Evolutionary conservation across 805 yeast genomes (phyloP).

Genomic region (Saccharomycopsis fibuligera): DNA sequence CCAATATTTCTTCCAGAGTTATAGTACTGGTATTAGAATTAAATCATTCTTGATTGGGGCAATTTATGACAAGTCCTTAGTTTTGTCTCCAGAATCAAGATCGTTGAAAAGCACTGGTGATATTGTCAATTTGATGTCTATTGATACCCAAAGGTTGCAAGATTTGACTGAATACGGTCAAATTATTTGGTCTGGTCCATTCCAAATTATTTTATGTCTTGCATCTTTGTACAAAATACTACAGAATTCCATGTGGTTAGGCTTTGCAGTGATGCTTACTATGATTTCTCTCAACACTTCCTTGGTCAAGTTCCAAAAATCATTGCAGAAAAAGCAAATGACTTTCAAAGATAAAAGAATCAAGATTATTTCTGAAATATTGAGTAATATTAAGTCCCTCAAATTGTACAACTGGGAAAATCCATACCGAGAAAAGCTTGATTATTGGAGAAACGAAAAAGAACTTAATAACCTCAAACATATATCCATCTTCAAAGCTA

Average conservation of each 20-base stretch:
- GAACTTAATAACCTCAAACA: constrained; percentile 71
- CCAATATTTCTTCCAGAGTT: constrained; percentile 70
- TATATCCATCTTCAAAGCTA: constrained; percentile 68
- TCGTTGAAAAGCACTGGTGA: constrained; percentile 80
- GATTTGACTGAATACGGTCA: constrained; percentile 75
- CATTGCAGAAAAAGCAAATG: constrained; percentile 81
- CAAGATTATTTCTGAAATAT: constrained; percentile 77
- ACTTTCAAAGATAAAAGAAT: constrained; percentile 86
- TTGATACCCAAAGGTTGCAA: constrained; percentile 84
- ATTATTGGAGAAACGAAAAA: constrained; percentile 78
- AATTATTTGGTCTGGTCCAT: constrained; percentile 88
- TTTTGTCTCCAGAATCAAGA: constrained; percentile 64
- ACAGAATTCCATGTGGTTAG: constrained; percentile 95
- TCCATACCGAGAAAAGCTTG: constrained; percentile 70
- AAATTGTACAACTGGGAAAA: constrained; percentile 95
- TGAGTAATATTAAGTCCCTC: constrained; percentile 86
- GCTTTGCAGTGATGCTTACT: constrained; percentile 69
- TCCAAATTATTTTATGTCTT: constrained; percentile 75
- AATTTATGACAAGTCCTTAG: constrained; percentile 62
- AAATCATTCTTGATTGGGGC: constrained; percentile 63
- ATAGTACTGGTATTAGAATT: constrained; percentile 71
- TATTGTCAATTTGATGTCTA: constrained; percentile 90
- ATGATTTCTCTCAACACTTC: constrained; percentile 76
- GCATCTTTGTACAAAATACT: constrained; percentile 62
- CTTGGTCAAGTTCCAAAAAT: constrained; percentile 62